A percentile compares a stretch with the other conserved stretches of the same genome.
Evolutionary conservation across 352 stramenopile species (phyloP).

Genomic region (Phytophthora gonapodyides): DNA sequence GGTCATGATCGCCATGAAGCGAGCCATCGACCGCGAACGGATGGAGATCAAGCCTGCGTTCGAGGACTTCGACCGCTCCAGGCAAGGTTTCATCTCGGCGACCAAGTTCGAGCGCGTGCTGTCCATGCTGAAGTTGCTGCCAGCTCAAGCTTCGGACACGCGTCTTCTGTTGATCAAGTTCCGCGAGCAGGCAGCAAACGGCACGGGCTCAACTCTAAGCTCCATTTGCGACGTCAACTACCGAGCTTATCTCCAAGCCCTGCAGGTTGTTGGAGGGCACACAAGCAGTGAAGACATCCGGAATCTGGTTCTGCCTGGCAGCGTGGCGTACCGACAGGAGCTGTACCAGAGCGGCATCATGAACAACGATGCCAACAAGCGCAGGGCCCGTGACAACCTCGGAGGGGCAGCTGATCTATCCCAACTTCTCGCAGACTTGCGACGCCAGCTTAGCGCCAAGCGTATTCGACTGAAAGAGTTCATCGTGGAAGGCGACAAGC

Average conservation of each 20-base stretch:
- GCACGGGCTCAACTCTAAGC: conserved; percentile 51
- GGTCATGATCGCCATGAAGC: conserved; percentile 53
- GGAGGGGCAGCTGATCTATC: conserved; percentile 35
- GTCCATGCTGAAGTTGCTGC: conserved; percentile 72
- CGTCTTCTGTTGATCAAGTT: conserved; percentile 80
- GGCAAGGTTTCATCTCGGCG: conserved; percentile 77
- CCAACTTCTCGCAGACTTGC: conserved; percentile 61
- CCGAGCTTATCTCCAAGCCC: conserved; percentile 71
- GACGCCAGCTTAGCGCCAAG: conserved; percentile 61
- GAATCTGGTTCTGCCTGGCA: conserved; percentile 47
- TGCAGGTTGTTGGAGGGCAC: conserved; percentile 49
- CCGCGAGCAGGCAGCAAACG: conserved; percentile 56
- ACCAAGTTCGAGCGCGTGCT: conserved; percentile 86
- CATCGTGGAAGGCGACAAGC: conserved; percentile 75
- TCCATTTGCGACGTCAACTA: conserved; percentile 87
- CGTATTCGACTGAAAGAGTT: conserved; percentile 87
- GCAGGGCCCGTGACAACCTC: conserved; percentile 37
- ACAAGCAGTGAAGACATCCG: conserved; percentile 26
- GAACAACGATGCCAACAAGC: conserved; percentile 35
- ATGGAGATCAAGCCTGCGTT: conserved; percentile 83
- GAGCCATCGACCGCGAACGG: conserved; percentile 64
- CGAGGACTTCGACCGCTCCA: conserved; percentile 81
- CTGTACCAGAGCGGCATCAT: conserved; percentile 46
- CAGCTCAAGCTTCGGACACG: conserved; percentile 46
- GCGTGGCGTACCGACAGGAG: conserved; percentile 65